Percentiles rank a stretch among this genome's conserved stretches.
These are phyloP conservation scores for Rhexocercosporidium sp. DNA, from an alignment of 2,329 filamentous ascomycete species.

Conservation along the genomic window DNA sequence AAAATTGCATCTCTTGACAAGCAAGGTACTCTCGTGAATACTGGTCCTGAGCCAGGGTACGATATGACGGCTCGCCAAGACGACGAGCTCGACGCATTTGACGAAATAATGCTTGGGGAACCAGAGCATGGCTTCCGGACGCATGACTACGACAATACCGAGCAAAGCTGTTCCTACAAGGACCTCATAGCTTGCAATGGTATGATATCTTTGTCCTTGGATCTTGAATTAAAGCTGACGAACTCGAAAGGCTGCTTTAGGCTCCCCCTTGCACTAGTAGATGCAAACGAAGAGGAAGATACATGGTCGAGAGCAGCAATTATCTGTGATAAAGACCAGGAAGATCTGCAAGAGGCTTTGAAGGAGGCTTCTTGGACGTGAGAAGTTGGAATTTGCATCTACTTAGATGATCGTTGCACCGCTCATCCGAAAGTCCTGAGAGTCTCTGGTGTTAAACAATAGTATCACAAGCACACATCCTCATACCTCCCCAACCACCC, in stretches of 20 bases:
- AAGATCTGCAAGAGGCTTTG: neutral
- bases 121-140: neutral
- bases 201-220: neutral
- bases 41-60: neutral
- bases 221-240: neutral
- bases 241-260: neutral
- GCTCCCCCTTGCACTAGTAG: neutral
- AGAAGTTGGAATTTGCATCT: neutral
- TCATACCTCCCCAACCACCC: neutral
- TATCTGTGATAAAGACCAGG: neutral
- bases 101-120: neutral
- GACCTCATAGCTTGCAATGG: constrained; percentile 5
- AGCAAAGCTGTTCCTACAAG: neutral
- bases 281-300: neutral
- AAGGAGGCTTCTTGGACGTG: neutral
- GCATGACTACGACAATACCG: neutral
- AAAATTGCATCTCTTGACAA: neutral
- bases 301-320: neutral
- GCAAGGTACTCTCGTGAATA: neutral
- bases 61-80: neutral
- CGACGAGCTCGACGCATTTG: neutral
- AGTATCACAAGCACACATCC: neutral
- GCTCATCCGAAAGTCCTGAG: neutral
- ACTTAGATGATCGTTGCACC: neutral
- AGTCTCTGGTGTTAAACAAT: neutral